Percentiles rank a stretch among this genome's conserved stretches.
These are phyloP conservation scores for Psilocybe mexicana DNA, from an alignment of 1,284 basidiomycete species.

Conservation along the genomic window DNA sequence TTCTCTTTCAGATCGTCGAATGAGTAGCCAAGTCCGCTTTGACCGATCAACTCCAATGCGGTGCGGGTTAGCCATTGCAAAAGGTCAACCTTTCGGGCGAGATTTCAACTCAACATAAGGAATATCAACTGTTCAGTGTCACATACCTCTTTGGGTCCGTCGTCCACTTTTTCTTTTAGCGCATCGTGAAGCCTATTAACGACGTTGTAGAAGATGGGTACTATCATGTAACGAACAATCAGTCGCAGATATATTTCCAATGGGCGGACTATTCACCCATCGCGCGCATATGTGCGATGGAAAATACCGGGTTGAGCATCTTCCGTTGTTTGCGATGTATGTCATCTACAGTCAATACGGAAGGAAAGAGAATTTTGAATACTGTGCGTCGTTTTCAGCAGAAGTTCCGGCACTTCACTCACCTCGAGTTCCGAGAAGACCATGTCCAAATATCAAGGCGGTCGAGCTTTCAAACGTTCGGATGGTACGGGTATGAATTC, in stretches of 20 bases:
- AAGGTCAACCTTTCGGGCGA: conserved; percentile 27
- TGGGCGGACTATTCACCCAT: conserved; percentile 25
- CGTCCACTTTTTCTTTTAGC: conserved; percentile 21
- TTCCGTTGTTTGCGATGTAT: conserved; percentile 33
- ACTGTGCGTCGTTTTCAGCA: background rate
- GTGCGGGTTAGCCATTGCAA: conserved; percentile 31
- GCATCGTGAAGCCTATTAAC: conserved; percentile 25
- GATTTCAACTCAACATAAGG: background rate
- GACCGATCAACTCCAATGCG: conserved; percentile 32
- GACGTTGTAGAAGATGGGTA: conserved; percentile 32
- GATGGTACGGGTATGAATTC: background rate
- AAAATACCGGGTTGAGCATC: conserved; percentile 37
- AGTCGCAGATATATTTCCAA: too few relatives aligned
- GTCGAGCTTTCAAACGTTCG: conserved; percentile 17
- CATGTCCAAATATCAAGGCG: conserved; percentile 25
- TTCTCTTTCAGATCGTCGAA: conserved; percentile 31
- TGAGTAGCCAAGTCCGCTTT: conserved; percentile 33
- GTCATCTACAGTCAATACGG: conserved; percentile 22
- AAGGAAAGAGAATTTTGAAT: background rate
- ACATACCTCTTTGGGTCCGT: conserved; percentile 27
- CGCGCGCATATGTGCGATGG: conserved; percentile 32
- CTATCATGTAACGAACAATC: conserved; percentile 12
- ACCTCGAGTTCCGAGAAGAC: conserved; percentile 28
- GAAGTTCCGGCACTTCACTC: background rate
- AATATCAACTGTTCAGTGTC: too few relatives aligned